Evolutionary conservation across 208 protist species (phyloP).

Genomic region (Leishmania turanica): DNA sequence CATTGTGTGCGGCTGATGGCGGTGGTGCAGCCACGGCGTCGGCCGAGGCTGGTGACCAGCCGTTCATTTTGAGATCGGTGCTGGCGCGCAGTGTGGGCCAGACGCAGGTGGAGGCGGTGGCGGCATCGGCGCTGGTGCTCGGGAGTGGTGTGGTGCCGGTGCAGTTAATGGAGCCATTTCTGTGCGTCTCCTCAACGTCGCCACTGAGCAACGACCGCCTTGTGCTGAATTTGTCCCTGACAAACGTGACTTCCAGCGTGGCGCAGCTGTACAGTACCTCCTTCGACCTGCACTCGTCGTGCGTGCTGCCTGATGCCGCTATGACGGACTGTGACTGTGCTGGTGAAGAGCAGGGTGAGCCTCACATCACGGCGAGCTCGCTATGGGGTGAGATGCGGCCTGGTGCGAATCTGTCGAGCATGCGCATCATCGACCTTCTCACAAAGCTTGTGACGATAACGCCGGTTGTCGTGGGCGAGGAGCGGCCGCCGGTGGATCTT

Average conservation of each 20-base stretch:
- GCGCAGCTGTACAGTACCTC: constrained; percentile 52
- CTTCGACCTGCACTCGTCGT: constrained; percentile 75
- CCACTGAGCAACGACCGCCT: constrained; percentile 56
- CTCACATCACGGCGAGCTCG: constrained; percentile 27
- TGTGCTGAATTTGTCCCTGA: constrained; percentile 62
- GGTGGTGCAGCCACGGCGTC: neutral
- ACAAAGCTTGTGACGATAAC: constrained; percentile 59
- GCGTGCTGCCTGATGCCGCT: constrained; percentile 29
- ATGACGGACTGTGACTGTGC: neutral
- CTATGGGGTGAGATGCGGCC: constrained; percentile 51
- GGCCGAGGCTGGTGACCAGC: constrained; percentile 6
- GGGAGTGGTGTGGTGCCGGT: constrained; percentile 59
- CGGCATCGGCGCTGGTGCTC: constrained; percentile 25
- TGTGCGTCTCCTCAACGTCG: constrained; percentile 53
- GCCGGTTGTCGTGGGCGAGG: constrained; percentile 62
- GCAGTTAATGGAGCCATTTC: constrained; percentile 36
- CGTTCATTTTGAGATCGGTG: constrained; percentile 28
- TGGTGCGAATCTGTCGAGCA: constrained; percentile 46
- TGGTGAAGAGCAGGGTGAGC: constrained; percentile 3
- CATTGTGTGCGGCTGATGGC: constrained; percentile 13
- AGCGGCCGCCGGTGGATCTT: constrained; percentile 54
- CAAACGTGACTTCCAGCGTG: constrained; percentile 46
- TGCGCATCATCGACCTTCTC: constrained; percentile 58
- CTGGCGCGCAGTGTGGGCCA: constrained; percentile 32
- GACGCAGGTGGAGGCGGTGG: constrained; percentile 27